A percentile compares a stretch with the other conserved stretches of the same genome.
Conservation (phyloP, 768 basidiomycete species). For the Neoboletus subvelutipes region DNA sequence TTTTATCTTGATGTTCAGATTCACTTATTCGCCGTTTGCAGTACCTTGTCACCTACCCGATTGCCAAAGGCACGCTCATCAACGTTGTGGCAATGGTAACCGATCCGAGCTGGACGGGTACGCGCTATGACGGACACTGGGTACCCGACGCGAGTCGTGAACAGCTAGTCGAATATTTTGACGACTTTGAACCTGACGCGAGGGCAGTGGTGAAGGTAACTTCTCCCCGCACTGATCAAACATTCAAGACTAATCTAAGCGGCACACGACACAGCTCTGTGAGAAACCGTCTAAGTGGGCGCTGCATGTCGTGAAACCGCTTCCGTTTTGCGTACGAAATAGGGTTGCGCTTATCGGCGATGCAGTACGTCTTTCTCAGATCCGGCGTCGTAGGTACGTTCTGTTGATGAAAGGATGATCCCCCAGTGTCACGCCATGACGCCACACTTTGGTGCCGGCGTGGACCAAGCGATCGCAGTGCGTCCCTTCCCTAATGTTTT, state of each 20-base stretch:
- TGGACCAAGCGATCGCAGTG: conserved; percentile 27
- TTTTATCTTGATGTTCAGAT: background rate
- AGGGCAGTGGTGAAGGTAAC: conserved; percentile 29
- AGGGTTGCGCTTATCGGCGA: conserved; percentile 51
- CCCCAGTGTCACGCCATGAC: conserved; percentile 26
- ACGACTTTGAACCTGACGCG: conserved; percentile 39
- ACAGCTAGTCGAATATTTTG: conserved; percentile 31
- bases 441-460: conserved; percentile 23
- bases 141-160: conserved; percentile 29
- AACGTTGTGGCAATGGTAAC: conserved; percentile 37
- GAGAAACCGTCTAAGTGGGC: conserved; percentile 43
- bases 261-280: conserved; percentile 29
- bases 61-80: conserved; percentile 35
- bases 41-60: conserved; percentile 42
- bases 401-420: background rate
- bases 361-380: conserved; percentile 34
- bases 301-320: conserved; percentile 40
- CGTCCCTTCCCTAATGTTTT: background rate
- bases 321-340: conserved; percentile 39
- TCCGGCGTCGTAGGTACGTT: background rate
- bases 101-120: conserved; percentile 31
- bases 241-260: background rate
- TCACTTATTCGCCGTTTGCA: conserved; percentile 14
- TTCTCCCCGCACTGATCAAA: background rate
- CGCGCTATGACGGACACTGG: conserved; percentile 33